Evolutionary conservation across 495 filamentous ascomycete genomes (phyloP).

Genomic region (Daldinia concentrica): DNA sequence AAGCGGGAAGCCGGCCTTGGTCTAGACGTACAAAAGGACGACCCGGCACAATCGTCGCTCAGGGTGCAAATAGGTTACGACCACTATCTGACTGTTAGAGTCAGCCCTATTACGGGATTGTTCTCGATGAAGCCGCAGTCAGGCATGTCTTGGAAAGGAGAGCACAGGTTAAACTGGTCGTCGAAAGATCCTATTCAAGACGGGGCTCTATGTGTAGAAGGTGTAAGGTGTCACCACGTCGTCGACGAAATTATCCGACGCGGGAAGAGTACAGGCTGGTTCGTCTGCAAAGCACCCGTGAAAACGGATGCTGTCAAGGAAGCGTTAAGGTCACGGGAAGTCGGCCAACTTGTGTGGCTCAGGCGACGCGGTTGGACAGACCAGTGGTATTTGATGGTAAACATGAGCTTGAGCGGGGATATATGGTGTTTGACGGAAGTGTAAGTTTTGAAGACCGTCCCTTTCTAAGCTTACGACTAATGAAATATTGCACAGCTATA

Average conservation of each 20-base stretch:
- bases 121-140: conserved; percentile 62
- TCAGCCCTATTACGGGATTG: conserved; percentile 74
- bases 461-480: conserved; percentile 14
- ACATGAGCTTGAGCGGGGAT: conserved; percentile 76
- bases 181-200: conserved; percentile 63
- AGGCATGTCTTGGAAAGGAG: conserved; percentile 49
- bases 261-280: conserved; percentile 70
- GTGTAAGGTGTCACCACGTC: conserved; percentile 65
- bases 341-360: conserved; percentile 70
- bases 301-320: conserved; percentile 66
- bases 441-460: conserved; percentile 48
- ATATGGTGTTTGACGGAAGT: conserved; percentile 78
- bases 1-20: conserved; percentile 62
- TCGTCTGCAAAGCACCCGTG: conserved; percentile 61
- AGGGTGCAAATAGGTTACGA: conserved; percentile 71
- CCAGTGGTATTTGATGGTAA: conserved; percentile 74
- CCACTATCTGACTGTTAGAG: conserved; percentile 64
- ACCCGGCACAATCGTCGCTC: conserved; percentile 72
- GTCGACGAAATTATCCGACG: conserved; percentile 70
- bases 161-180: conserved; percentile 63
- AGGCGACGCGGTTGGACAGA: conserved; percentile 67
- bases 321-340: conserved; percentile 66
- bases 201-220: conserved; percentile 60
- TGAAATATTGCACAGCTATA: conserved; percentile 25
- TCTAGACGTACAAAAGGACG: conserved; percentile 62